These are phyloP conservation scores for Neurospora sp. DNA, from an alignment of 495 filamentous ascomycete genomes.

Conservation along the genomic window DNA sequence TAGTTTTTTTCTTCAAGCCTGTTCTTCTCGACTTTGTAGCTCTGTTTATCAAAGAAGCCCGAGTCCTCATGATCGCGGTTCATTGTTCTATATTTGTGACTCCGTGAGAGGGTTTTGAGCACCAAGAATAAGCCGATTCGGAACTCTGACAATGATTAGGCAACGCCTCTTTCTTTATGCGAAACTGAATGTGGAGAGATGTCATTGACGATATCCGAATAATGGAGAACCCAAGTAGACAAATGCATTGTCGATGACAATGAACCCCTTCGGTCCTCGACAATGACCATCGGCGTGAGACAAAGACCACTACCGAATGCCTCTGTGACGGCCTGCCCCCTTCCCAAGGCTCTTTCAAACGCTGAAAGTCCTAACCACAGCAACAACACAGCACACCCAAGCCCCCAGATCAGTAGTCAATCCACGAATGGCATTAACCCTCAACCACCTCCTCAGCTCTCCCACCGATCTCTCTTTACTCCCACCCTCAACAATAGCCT, in stretches of 20 bases:
- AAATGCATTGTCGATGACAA: neutral
- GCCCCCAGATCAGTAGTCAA: conserved; percentile 2
- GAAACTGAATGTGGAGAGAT: neutral
- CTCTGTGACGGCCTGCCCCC: neutral
- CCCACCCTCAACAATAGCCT: neutral
- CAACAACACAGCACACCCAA: conserved; percentile 6
- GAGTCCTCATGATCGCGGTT: neutral
- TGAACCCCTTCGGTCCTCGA: neutral
- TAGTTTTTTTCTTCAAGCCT: neutral
- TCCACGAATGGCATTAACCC: neutral
- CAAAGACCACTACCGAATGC: neutral
- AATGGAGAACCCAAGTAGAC: neutral
- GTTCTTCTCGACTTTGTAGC: neutral
- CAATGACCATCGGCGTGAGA: neutral
- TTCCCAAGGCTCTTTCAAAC: neutral
- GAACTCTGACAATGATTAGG: neutral
- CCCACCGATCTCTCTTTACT: neutral
- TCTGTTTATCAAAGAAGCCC: neutral
- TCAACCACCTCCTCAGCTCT: conserved; percentile 5
- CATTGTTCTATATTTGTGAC: neutral
- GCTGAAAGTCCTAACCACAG: neutral
- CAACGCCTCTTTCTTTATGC: neutral
- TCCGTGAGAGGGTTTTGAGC: neutral
- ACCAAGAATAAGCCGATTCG: neutral
- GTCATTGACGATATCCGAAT: neutral